Base-by-base conservation (phyloP, 2,329 filamentous ascomycete species). In the Cryphonectria carpinicola region DNA sequence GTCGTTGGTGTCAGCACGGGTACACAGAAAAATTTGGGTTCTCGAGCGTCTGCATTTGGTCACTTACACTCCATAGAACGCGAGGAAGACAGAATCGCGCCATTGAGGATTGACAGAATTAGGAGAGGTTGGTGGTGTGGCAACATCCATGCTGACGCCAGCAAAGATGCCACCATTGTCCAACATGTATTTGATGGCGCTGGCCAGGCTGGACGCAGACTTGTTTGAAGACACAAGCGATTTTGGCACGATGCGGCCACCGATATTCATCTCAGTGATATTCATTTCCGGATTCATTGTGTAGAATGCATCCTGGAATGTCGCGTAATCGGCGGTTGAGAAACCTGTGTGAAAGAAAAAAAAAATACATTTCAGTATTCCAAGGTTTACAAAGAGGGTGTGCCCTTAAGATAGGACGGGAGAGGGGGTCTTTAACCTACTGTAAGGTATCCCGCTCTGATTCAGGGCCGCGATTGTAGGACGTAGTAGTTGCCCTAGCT, bases 181-280 rank as follows among this genome's bases (percentile, higher is more conserved):
- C 54, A 56, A 32, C 54, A 56, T 56, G 6, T 32, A 7, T 17
- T 32, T 28, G 25, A 56, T 56, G 25, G 58, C 58, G 32, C 6
- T n/a, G 17, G 58, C 17, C 17, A 61, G 32, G 62, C 63, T 19
- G 32, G 49, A 1, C 35, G 54, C 54, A 56, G 54, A 17, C 13
- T 28, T 19, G 25, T 28, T 32, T 32, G 54, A 56, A 56, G 25
- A 13, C 5, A 56, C 54, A 17, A 56, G 54, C 54, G 54, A 56
- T 4, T 14, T 43, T 4, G 68, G 68, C n/a, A 70, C 66, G 10
- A 70, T 64, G 13, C 64, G 63, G 56, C 68, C 68, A 22, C 68
- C 68, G 13, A 66, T 17, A 8, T 56, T 70, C 35, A 62, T 28
- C 11, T 70, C 63, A 10, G n/a, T 54, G 7, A 70, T 54, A 1